These are phyloP conservation scores for Schoenoplectus triqueter DNA, from an alignment of 202 grass and related monocot genomes.

Conservation along the genomic window DNA sequence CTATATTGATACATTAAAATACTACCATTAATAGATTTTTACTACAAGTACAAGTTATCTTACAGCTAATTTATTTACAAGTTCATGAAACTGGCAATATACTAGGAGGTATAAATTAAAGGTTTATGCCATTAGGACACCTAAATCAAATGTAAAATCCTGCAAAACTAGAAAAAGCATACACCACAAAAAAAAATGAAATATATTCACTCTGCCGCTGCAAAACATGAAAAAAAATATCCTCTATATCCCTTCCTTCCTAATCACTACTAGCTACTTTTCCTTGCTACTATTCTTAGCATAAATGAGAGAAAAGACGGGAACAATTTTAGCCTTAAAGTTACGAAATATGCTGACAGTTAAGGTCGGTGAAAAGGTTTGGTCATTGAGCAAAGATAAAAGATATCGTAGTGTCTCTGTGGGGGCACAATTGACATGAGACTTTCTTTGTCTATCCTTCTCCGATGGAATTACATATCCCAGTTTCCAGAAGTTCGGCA, in stretches of 20 bases:
- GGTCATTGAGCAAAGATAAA: slow-evolving; percentile 3
- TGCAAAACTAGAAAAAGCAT: background rate
- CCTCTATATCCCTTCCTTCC: background rate
- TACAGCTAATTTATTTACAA: background rate
- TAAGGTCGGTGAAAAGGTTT: background rate
- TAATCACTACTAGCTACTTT: background rate
- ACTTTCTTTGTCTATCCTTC: background rate
- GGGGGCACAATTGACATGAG: background rate
- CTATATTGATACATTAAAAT: slow-evolving; percentile 48
- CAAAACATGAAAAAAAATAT: slow-evolving; percentile 10
- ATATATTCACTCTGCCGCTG: background rate
- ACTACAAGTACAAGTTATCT: background rate
- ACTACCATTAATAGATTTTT: slow-evolving; percentile 13
- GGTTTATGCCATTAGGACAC: background rate
- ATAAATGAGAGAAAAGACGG: background rate
- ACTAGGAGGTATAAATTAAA: slow-evolving; percentile 13
- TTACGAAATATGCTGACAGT: background rate
- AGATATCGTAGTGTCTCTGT: background rate
- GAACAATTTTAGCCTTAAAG: background rate
- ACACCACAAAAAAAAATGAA: background rate
- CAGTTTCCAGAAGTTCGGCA: background rate
- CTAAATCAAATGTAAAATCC: background rate
- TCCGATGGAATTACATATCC: background rate
- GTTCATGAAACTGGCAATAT: background rate
- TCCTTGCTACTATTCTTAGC: background rate